Conservation (phyloP, 106 monocot genomes). For the Cymbidium sinense region DNA sequence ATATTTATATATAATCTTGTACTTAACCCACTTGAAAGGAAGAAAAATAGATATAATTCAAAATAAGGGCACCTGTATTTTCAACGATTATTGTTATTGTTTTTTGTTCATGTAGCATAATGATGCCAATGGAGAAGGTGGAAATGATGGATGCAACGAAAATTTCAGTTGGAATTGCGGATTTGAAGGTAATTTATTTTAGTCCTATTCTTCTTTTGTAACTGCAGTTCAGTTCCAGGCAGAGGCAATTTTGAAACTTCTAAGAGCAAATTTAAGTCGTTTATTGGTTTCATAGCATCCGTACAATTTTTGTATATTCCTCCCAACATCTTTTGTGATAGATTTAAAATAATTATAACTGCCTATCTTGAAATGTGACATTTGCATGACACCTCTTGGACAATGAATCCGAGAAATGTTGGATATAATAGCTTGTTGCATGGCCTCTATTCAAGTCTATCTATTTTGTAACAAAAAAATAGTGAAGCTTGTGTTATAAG, state of each 20-base stretch:
- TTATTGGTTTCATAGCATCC: neutral
- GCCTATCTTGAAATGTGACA: too few species aligned
- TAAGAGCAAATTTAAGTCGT: neutral
- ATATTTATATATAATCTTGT: neutral
- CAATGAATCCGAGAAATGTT: too few species aligned
- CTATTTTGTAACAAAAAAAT: too few species aligned
- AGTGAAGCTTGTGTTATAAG: too few species aligned
- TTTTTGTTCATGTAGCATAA: slow-evolving; percentile 60
- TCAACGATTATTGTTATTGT: neutral
- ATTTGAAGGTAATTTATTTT: slow-evolving; percentile 66
- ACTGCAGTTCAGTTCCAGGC: neutral
- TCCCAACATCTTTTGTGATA: too few species aligned
- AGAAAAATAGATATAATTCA: neutral
- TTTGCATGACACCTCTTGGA: too few species aligned
- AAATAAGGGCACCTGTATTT: neutral
- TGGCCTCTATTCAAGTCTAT: too few species aligned
- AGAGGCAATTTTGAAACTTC: neutral
- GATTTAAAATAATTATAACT: too few species aligned
- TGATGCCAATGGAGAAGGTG: slow-evolving; percentile 89
- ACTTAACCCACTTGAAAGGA: neutral
- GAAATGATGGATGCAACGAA: slow-evolving; percentile 92
- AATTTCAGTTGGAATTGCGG: slow-evolving; percentile 99
- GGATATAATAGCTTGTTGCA: too few species aligned
- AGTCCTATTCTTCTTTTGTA: neutral
- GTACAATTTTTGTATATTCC: neutral